Evolutionary conservation across 1,139 yeast species (phyloP).

Genomic region (Yamadazyma sp.): DNA sequence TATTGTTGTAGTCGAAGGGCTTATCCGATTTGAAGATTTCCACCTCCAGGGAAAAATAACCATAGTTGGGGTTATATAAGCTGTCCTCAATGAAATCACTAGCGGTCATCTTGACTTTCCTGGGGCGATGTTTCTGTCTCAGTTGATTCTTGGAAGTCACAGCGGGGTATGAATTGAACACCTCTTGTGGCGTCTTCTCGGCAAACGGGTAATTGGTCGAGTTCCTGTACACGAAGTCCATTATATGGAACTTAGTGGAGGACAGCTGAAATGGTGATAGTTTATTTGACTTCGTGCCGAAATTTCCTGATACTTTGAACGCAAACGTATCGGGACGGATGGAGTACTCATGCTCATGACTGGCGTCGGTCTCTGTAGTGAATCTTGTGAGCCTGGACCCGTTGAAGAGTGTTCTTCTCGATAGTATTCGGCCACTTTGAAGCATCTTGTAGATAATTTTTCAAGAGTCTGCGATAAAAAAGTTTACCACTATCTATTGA

Average conservation of each 20-base stretch:
- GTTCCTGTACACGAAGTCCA: slow-evolving; percentile 41
- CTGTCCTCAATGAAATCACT: slow-evolving; percentile 86
- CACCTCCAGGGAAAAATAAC: slow-evolving; percentile 77
- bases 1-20: slow-evolving; percentile 60
- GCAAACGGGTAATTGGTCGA: slow-evolving; percentile 49
- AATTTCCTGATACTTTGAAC: slow-evolving; percentile 33
- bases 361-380: slow-evolving; percentile 22
- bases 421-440: slow-evolving; percentile 2
- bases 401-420: slow-evolving; percentile 12
- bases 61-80: slow-evolving; percentile 76
- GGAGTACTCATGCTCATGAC: slow-evolving; percentile 45
- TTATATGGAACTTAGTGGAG: slow-evolving; percentile 24
- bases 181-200: slow-evolving; percentile 39
- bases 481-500: background rate
- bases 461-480: slow-evolving; percentile 1
- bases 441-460: slow-evolving; percentile 6
- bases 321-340: slow-evolving; percentile 51
- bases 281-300: slow-evolving; percentile 5
- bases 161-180: slow-evolving; percentile 38
- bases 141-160: slow-evolving; percentile 49
- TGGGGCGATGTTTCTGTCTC: slow-evolving; percentile 53
- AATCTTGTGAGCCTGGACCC: slow-evolving; percentile 12
- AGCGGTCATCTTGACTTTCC: slow-evolving; percentile 63
- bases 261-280: slow-evolving; percentile 31
- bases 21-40: slow-evolving; percentile 68